These are phyloP conservation scores for Tricholoma furcatifolium DNA, from an alignment of 768 basidiomycete genomes.

Conservation along the genomic window DNA sequence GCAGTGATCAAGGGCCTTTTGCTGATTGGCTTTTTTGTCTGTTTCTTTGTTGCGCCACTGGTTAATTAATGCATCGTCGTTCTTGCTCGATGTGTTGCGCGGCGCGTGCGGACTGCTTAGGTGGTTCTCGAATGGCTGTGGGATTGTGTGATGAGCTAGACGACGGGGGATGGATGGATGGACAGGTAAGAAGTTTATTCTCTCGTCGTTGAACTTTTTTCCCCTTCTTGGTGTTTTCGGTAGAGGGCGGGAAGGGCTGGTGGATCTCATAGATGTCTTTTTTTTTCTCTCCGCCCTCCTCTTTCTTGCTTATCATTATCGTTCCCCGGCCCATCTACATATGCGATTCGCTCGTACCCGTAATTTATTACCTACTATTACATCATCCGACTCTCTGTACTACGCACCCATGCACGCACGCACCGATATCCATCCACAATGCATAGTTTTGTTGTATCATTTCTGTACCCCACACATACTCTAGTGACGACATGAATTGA, in stretches of 20 bases:
- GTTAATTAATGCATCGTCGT: too few species aligned
- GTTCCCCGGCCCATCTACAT: background rate
- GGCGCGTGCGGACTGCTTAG: conserved; percentile 42
- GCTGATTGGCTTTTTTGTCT: conserved; percentile 28
- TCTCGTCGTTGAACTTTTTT: background rate
- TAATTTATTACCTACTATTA: background rate
- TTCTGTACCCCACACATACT: background rate
- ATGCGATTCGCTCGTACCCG: background rate
- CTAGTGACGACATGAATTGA: too few species aligned
- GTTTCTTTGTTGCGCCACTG: conserved; percentile 25
- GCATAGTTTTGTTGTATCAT: background rate
- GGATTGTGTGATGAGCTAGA: conserved; percentile 34
- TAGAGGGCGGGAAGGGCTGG: background rate
- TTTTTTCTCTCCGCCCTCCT: too few species aligned
- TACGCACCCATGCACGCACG: background rate
- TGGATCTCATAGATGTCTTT: background rate
- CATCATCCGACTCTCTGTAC: background rate
- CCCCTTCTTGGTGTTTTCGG: background rate
- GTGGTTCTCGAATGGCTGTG: conserved; percentile 78
- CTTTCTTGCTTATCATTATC: background rate
- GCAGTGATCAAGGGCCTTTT: conserved; percentile 21
- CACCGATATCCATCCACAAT: background rate
- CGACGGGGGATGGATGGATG: background rate
- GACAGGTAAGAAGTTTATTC: background rate
- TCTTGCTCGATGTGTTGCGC: background rate